phyloP scores from a whole-genome alignment of 805 yeast genomes.

The Clavispora vitiphila region DNA sequence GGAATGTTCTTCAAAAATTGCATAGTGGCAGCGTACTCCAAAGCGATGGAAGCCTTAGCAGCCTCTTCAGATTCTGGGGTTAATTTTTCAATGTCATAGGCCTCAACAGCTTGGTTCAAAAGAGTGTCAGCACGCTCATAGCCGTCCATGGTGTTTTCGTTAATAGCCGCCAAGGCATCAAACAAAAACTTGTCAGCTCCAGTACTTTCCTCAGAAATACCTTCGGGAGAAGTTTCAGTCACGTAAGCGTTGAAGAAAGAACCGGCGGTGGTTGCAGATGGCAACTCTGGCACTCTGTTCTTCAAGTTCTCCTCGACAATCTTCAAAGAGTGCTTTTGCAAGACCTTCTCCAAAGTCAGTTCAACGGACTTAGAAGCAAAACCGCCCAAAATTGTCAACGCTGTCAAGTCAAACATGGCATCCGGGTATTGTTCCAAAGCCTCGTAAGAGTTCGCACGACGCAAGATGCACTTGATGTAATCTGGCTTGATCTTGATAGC shows the following conservation, averaged over 20 bases:
- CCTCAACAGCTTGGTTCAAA: conserved; percentile 54
- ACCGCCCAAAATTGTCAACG: conserved; percentile 80
- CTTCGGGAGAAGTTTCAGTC: conserved; percentile 47
- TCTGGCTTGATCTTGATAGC: conserved; percentile 86
- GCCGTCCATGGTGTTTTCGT: conserved; percentile 48
- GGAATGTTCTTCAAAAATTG: conserved; percentile 76
- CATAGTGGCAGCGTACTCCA: conserved; percentile 80
- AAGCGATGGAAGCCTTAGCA: conserved; percentile 57
- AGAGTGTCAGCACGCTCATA: conserved; percentile 58
- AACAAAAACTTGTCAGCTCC: conserved; percentile 61
- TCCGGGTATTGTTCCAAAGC: conserved; percentile 70
- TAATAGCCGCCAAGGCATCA: conserved; percentile 57
- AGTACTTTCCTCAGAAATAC: conserved; percentile 45
- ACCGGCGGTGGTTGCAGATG: conserved; percentile 77
- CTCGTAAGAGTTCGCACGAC: conserved; percentile 93
- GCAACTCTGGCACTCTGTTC: conserved; percentile 52
- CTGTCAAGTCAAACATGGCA: conserved; percentile 88
- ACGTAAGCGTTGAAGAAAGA: conserved; percentile 87
- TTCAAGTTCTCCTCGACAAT: conserved; percentile 59
- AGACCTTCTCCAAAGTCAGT: conserved; percentile 77
- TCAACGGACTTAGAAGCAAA: conserved; percentile 75
- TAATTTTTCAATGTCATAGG: conserved; percentile 33
- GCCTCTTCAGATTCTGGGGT: conserved; percentile 34
- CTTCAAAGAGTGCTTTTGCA: conserved; percentile 73
- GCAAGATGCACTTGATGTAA: conserved; percentile 83